Base-by-base conservation (phyloP, 768 basidiomycete species). In the Sutorius australiensis region DNA sequence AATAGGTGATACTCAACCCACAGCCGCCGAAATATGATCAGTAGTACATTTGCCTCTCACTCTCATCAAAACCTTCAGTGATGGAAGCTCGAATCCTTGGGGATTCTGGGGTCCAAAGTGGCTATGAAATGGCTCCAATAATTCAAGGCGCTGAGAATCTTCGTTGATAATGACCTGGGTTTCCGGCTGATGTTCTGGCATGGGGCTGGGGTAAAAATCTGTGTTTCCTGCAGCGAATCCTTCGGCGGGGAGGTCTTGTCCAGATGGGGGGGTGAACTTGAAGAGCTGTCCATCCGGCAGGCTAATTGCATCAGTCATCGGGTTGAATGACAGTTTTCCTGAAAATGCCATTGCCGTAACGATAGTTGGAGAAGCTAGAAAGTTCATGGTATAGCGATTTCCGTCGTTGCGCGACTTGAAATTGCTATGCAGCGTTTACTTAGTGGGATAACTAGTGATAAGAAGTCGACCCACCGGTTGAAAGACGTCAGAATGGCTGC, bases 41-140 rank as follows among this genome's bases (percentile, higher is more conserved):
- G 97, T 99, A 12, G 97, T 99, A 70, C 97, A 99, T 73, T 99
- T 98, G n/a, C 97, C 97, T 58, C 90, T 77, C 7, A 98, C 92
- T 30, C 93, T 76, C 80, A 98, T 83, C 46, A 99, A 70, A 47
- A 95, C 90, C 62, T 83, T 90, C 68, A 98, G 73, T 21, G 80
- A 61, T 9, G 92, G 87, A 14, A 98, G 76, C 73, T 99, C 97
- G 34, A 85, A 69, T 13, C 78, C 80, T 51, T 80, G 72, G 14
- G 71, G 55, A 60, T 80, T 81, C 6, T 72, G 67, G 31, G 68
- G 66, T 28, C 66, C 72, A 65, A 98, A 97, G 63, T 83, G 89
- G 57, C 85, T 87, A 2, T 70, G 53, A 72, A 99, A 99, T 4
- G 97, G 92, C 62, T 89, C 80, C 21, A 99, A 77, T 7, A 88